These are phyloP conservation scores for Fragaria nilgerrensis DNA, from an alignment of 306 rosid species.

Conservation along the genomic window DNA sequence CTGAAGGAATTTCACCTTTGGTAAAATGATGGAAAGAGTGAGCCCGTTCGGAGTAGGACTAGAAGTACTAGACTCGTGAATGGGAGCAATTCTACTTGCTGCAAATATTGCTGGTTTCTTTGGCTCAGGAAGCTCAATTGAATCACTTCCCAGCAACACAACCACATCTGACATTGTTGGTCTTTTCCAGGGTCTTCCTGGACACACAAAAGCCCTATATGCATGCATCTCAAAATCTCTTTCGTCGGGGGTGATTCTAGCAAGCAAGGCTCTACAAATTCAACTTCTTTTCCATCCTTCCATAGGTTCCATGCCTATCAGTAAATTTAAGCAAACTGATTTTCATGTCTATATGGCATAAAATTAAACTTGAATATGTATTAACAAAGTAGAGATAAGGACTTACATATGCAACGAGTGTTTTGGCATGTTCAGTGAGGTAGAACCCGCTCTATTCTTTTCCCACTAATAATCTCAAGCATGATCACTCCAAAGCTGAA, in stretches of 20 bases:
- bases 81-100: conserved; percentile 16
- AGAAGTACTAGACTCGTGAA: neutral
- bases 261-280: conserved; percentile 37
- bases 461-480: conserved; percentile 44
- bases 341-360: neutral
- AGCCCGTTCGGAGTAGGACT: neutral
- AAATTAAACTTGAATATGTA: neutral
- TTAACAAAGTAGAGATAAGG: neutral
- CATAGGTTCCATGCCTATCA: conserved; percentile 42
- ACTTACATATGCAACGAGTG: conserved; percentile 37
- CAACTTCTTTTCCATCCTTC: conserved; percentile 38
- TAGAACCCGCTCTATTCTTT: conserved; percentile 33
- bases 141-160: conserved; percentile 36
- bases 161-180: conserved; percentile 47
- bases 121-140: conserved; percentile 40
- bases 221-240: conserved; percentile 39
- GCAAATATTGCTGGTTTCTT: conserved; percentile 43
- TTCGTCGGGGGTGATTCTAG: conserved; percentile 12
- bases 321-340: neutral
- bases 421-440: conserved; percentile 24
- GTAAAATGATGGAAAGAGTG: conserved; percentile 8
- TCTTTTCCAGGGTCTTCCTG: conserved; percentile 52
- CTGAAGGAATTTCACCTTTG: conserved; percentile 16
- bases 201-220: conserved; percentile 48
- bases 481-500: conserved; percentile 52